Evolutionary conservation across 768 basidiomycete genomes (phyloP), one percentile per base, ranked within the genome.

Genomic region (Fistulinella prunicolor): DNA sequence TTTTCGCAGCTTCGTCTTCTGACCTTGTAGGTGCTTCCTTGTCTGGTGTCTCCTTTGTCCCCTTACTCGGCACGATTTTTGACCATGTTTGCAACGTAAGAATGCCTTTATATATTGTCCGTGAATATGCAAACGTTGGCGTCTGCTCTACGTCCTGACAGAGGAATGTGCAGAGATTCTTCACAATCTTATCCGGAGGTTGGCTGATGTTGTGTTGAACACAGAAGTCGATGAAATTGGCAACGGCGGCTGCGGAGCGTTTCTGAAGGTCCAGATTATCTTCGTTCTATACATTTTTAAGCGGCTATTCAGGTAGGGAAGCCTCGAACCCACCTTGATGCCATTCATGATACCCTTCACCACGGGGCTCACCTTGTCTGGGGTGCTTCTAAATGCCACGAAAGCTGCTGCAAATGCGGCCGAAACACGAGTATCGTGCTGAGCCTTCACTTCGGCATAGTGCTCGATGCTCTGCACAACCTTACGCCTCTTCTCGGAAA

Each of bases 311-410:
- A 19, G 26, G 7, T 26, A 9, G 41, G 30, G 36, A 16, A n/a
- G 28, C 45, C 40, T 38, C 17, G 7, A 34, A 48, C 79, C 36
- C 44, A 91, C 94, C 82, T 96, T 98, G 73, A 98, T 86, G 20
- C 94, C 91, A 48, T 93, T 95, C 89, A 97, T 98, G 47, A 98
- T 85, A 20, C 90, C 92, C 65, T 94, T 94, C 37, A 99, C 93
- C 40, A 99, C 83, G 0, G 96, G 94, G 57, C 91, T 95, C 53
- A 98, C 85, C 70, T 96, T 97, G 51, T 92, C 83, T 0, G 96
- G 95, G 10, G 91, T 83, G 28, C 82, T 82, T 62, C 80, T 78
- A 54, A 97, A 82, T 8, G 93, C 86, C 12, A 99, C 86, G 55
- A 94, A 86, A 0, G 94, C 92, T 2, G 90, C 86, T 8, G 94